Evolutionary conservation across 805 yeast genomes (phyloP).

Genomic region (Jamesozyma spencerorum): DNA sequence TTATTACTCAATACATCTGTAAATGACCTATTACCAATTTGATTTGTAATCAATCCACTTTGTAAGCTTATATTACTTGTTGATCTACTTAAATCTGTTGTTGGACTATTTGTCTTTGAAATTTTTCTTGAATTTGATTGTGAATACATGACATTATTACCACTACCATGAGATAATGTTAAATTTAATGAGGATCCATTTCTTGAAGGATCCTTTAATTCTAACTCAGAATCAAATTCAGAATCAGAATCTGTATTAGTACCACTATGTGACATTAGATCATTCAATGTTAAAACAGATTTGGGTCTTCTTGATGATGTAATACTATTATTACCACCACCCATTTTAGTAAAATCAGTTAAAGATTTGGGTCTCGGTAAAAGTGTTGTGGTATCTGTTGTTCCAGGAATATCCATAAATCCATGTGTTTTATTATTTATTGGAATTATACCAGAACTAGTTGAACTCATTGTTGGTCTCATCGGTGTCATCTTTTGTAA

Average conservation of each 20-base stretch:
- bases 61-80: slow-evolving; percentile 17
- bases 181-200: slow-evolving; percentile 2
- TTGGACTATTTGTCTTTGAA: slow-evolving; percentile 25
- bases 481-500: slow-evolving; percentile 59
- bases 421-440: not conserved
- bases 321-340: not conserved
- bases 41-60: not conserved
- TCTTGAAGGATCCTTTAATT: slow-evolving; percentile 9
- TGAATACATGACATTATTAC: slow-evolving; percentile 10
- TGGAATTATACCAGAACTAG: not conserved
- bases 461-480: not conserved
- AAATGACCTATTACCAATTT: slow-evolving; percentile 5
- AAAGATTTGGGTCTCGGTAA: slow-evolving; percentile 22
- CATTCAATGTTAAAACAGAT: slow-evolving; percentile 19
- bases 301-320: slow-evolving; percentile 15
- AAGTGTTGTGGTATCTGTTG: slow-evolving; percentile 1
- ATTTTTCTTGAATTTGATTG: slow-evolving; percentile 19
- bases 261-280: slow-evolving; percentile 7
- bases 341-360: slow-evolving; percentile 13
- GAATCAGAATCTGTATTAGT: slow-evolving; percentile 13
- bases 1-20: slow-evolving; percentile 15
- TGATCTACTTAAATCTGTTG: slow-evolving; percentile 17
- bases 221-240: slow-evolving; percentile 7
- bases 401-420: slow-evolving; percentile 14
- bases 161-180: slow-evolving; percentile 6